These are phyloP conservation scores for Hysterium pulicare DNA, from an alignment of 2,329 filamentous ascomycete genomes.

Conservation along the genomic window DNA sequence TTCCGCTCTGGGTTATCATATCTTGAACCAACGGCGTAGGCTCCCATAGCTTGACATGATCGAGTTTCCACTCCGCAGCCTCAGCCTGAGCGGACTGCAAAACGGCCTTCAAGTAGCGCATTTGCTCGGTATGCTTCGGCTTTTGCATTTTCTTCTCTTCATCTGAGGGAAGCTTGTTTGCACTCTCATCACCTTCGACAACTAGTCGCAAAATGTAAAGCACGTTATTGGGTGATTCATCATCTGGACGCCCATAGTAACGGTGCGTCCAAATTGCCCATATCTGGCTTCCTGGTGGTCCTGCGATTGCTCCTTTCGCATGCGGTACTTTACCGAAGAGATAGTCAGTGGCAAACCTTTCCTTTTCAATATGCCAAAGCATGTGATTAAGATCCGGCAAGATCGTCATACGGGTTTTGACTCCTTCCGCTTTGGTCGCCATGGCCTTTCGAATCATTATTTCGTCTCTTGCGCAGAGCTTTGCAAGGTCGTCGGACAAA, in stretches of 20 bases:
- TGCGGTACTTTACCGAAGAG: too few relatives aligned
- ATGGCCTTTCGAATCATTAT: conserved; percentile 54
- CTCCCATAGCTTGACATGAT: conserved; percentile 75
- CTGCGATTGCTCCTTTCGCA: conserved; percentile 68
- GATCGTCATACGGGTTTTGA: conserved; percentile 57
- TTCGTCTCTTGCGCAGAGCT: conserved; percentile 62
- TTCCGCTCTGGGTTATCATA: conserved; percentile 11
- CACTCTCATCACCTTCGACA: conserved; percentile 46
- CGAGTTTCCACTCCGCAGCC: conserved; percentile 65
- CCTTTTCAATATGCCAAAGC: too few relatives aligned
- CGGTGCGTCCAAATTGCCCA: conserved; percentile 68
- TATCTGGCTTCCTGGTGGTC: conserved; percentile 48
- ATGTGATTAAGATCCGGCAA: conserved; percentile 63
- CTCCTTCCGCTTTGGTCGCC: conserved; percentile 25
- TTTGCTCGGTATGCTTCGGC: conserved; percentile 39
- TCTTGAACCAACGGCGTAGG: conserved; percentile 50
- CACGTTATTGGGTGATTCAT: conserved; percentile 53
- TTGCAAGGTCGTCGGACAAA: conserved; percentile 55
- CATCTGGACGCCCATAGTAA: conserved; percentile 27
- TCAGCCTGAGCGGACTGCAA: conserved; percentile 63
- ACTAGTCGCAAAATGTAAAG: conserved; percentile 66
- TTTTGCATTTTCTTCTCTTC: not conserved
- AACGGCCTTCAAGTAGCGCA: conserved; percentile 46
- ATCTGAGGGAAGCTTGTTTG: conserved; percentile 8
- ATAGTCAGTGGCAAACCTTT: too few relatives aligned